Conservation (phyloP, 495 filamentous ascomycete species). For the Aspergillus haitiensis region DNA sequence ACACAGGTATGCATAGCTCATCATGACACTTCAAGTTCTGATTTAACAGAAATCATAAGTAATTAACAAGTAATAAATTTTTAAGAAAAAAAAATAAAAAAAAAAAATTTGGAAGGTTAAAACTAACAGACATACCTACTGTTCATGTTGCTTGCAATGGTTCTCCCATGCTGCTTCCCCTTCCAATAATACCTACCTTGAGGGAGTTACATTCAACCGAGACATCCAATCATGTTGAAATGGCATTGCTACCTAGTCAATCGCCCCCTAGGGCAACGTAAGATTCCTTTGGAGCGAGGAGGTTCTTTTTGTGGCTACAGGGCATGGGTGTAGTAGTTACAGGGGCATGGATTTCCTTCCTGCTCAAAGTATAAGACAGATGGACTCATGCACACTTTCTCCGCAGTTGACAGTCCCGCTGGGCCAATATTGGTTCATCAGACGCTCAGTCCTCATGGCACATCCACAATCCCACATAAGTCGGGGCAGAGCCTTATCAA, state of each 20-base stretch:
- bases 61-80: neutral
- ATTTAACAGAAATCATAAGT: neutral
- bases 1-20: too few species aligned
- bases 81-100: neutral
- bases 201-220: conserved; percentile 12
- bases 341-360: conserved; percentile 4
- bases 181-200: conserved; percentile 9
- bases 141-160: conserved; percentile 7
- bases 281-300: neutral
- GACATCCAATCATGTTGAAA: conserved; percentile 9
- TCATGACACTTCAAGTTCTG: too few species aligned
- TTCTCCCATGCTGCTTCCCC: conserved; percentile 19
- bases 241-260: neutral
- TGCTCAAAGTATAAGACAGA: conserved; percentile 18
- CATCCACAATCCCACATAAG: conserved; percentile 33
- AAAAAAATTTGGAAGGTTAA: neutral
- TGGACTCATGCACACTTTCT: conserved; percentile 27
- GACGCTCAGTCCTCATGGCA: conserved; percentile 30
- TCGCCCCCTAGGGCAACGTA: neutral
- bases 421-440: conserved; percentile 25
- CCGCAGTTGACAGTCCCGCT: conserved; percentile 32
- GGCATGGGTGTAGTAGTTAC: neutral
- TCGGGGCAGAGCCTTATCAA: conserved; percentile 31
- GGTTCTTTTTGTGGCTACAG: neutral
- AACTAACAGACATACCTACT: too few species aligned